Base-by-base conservation (phyloP, 1,284 basidiomycete species). In the Irpex sp. region DNA sequence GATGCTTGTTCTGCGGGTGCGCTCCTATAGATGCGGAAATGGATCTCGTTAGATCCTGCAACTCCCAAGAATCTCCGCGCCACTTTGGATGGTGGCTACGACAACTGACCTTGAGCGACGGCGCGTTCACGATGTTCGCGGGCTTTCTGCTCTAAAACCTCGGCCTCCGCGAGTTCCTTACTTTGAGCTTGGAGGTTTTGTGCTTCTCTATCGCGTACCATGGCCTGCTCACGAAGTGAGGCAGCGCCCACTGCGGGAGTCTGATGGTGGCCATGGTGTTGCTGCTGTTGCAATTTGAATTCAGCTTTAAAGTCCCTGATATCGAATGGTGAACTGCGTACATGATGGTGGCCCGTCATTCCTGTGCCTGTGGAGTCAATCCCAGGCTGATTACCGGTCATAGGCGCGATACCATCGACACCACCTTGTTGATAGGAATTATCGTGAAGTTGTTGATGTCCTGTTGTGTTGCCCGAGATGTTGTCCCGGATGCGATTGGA, bases 91-190 rank as follows among this genome's bases (percentile, higher is more conserved):
- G 15, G 56, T 49, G 17, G 15, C 40, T 9, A 44, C 40, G 15
- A 15, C 8, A 7, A 51, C 66, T 15, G 13, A 68, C 67, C 67
- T 59, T 61, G 57, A 5, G 66, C 67, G 15, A 68, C 66, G 0
- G 68, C 68, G 26, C 63, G 62, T 31, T 66, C 65, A 47, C 68
- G 60, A 51, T 69, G 68, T 47, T 66, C 64, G 19, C 62, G 58
- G 19, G 68, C 68, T 57, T 65, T 26, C 55, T 63, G 54, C 49
- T 69, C 68, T 47, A 69, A 63, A 38, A 63, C 64, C 52, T 69
- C 68, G 3, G 68, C 68, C 31, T 66, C 64, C 11, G 62, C 64
- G 40, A 69, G 60, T 49, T 66, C 67, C 40, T 64, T 17, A 55
- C 67, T 68, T 44, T 68, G 66, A 1, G 60, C 59, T 6, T 62